These are phyloP conservation scores for Syzygium oleosum DNA, from an alignment of 345 rosid genomes.

Conservation along the genomic window DNA sequence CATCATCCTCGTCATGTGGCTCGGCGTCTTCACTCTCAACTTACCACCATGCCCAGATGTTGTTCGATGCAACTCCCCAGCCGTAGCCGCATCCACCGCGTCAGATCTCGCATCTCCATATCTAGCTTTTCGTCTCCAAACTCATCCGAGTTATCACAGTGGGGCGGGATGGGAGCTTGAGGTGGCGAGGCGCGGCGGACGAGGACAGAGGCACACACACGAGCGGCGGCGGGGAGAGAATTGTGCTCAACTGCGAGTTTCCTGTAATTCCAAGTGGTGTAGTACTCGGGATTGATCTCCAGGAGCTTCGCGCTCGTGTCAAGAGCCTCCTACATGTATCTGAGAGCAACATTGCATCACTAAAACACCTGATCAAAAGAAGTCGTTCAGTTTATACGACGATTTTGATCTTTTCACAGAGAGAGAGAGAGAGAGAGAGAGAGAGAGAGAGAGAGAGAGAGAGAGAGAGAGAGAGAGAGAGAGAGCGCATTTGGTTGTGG, in stretches of 20 bases:
- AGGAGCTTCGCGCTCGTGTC: conserved; percentile 66
- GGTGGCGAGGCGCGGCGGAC: too few species aligned
- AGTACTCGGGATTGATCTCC: conserved; percentile 67
- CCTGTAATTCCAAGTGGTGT: conserved; percentile 77
- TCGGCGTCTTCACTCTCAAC: too few species aligned
- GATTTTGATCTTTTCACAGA: too few species aligned
- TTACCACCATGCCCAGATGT: not conserved
- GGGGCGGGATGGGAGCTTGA: not conserved
- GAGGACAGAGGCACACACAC: not conserved
- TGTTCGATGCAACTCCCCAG: not conserved
- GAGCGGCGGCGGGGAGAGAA: not conserved
- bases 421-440: too few species aligned
- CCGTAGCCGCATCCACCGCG: not conserved
- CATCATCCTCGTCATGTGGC: too few species aligned
- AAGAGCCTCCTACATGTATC: conserved; percentile 68
- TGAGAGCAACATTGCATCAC: conserved; percentile 5
- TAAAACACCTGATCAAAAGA: not conserved
- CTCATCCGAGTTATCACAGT: not conserved
- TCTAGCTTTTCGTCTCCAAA: not conserved
- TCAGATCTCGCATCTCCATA: not conserved
- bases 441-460: too few species aligned
- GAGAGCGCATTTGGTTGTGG: conserved; percentile 43
- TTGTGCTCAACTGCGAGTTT: conserved; percentile 54
- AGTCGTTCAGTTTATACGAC: not conserved
- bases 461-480: not conserved